Base-by-base conservation (phyloP, 345 rosid species). In the Limnanthes douglasii region DNA sequence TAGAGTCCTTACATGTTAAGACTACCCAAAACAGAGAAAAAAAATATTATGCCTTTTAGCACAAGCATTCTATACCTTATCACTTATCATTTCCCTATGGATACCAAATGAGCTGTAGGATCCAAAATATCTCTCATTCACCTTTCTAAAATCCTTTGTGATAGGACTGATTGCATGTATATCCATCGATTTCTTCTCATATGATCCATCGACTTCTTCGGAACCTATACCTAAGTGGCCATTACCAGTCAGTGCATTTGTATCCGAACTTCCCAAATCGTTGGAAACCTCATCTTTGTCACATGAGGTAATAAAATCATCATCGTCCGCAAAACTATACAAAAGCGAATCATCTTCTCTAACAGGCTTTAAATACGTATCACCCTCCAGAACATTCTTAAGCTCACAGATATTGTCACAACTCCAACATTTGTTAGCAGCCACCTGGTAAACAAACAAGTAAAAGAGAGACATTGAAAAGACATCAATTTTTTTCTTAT, bases 11-110 rank as follows among this genome's bases (percentile, higher is more conserved):
- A 45, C 34, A 32, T 21, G 16, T 39, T 7, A n/a, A n/a, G n/a
- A n/a, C n/a, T n/a, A n/a, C n/a, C n/a, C n/a, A n/a, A n/a, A n/a
- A n/a, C n/a, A n/a, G n/a, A n/a, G n/a, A n/a, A n/a, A n/a, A n/a
- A n/a, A n/a, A n/a, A n/a, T n/a, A n/a, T n/a, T n/a, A n/a, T n/a
- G 15, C 15, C 26, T 34, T 2, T 45, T 18, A 36, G 2, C 11
- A 34, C 8, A 41, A 24, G 16, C 0, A 22, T 48, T 40, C 25
- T 41, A n/a, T 62, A 80, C 96, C 95, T 84, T 72, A 55, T 84
- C 93, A 37, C 86, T 65, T 40, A 84, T 56, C 95, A 83, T 84
- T 62, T 84, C 97, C 56, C 71, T 64, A 48, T 84, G 95, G 53
- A 90, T 80, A 26, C 86, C 81, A 19, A 72, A 90, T 3, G 95